phyloP scores from a whole-genome alignment of 2,329 filamentous ascomycete species.

The Curvularia eragrostidis region DNA sequence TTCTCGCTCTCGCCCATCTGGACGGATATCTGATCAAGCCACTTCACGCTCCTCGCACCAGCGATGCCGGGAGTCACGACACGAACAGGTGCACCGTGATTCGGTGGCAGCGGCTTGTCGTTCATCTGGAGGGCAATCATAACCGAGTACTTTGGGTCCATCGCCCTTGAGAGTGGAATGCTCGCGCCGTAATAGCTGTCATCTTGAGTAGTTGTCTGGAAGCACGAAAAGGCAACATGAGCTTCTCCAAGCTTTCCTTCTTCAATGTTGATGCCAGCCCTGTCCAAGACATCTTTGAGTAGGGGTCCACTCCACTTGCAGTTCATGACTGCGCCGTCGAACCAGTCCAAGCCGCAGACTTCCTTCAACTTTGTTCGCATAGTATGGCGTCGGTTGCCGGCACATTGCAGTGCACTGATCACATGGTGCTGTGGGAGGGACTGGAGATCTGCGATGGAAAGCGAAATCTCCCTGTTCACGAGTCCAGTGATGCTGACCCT shows the following conservation, averaged over 20 bases:
- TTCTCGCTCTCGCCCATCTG: constrained; percentile 60
- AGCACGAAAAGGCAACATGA: constrained; percentile 65
- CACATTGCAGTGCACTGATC: constrained; percentile 65
- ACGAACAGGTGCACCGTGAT: constrained; percentile 62
- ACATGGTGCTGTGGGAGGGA: constrained; percentile 62
- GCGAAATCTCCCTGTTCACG: constrained; percentile 53
- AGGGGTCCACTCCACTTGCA: constrained; percentile 62
- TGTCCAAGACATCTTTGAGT: constrained; percentile 59
- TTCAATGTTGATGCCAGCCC: constrained; percentile 52
- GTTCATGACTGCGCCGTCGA: constrained; percentile 67
- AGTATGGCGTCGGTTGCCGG: constrained; percentile 66
- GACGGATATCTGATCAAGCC: constrained; percentile 62
- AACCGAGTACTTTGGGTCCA: constrained; percentile 29
- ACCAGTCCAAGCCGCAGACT: constrained; percentile 66
- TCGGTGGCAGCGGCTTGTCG: constrained; percentile 53
- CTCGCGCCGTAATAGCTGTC: constrained; percentile 66
- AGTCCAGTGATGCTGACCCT: constrained; percentile 59
- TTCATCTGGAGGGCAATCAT: constrained; percentile 56
- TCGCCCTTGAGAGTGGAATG: constrained; percentile 51
- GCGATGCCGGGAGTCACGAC: constrained; percentile 61
- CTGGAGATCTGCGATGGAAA: constrained; percentile 57
- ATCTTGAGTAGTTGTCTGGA: constrained; percentile 60
- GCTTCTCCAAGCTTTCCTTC: constrained; percentile 40
- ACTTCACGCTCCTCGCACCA: constrained; percentile 63
- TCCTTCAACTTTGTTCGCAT: constrained; percentile 67